These are phyloP conservation scores for Sideroxylon spinosum DNA, from an alignment of 179 eudicot species.

Conservation along the genomic window DNA sequence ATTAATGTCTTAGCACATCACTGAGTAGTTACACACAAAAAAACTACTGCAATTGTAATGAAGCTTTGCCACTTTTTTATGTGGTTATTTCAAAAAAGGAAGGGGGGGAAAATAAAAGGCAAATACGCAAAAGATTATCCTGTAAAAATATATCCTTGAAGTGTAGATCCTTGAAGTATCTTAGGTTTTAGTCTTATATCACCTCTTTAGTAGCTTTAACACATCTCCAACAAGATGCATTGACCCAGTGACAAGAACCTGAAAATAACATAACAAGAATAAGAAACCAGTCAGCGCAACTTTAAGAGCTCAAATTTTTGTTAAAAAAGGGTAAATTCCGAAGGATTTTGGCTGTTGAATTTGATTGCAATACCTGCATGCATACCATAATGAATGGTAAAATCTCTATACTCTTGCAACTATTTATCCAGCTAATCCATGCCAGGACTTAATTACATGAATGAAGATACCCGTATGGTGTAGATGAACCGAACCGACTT, in stretches of 20 bases:
- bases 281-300: background rate
- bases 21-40: too few species aligned
- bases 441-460: too few species aligned
- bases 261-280: slow-evolving; percentile 15
- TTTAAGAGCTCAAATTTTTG: background rate
- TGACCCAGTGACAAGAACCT: slow-evolving; percentile 95
- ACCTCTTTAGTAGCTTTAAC: slow-evolving; percentile 55
- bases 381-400: too few species aligned
- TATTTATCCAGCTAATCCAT: too few species aligned
- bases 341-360: background rate
- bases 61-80: background rate
- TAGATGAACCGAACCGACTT: too few species aligned
- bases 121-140: background rate
- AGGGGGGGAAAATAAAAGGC: background rate
- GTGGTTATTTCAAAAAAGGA: background rate
- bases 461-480: too few species aligned
- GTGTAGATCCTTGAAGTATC: background rate
- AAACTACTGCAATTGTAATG: too few species aligned
- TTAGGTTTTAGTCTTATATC: slow-evolving; percentile 13
- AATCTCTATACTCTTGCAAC: too few species aligned
- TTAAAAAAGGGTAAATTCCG: background rate
- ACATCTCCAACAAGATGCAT: slow-evolving; percentile 87
- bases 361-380: too few species aligned
- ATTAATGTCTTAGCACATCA: too few species aligned
- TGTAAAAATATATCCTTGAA: background rate